A percentile compares a stretch with the other conserved stretches of the same genome.
phyloP scores from a whole-genome alignment of 2,329 filamentous ascomycete genomes.

The Diaporthe sp. region DNA sequence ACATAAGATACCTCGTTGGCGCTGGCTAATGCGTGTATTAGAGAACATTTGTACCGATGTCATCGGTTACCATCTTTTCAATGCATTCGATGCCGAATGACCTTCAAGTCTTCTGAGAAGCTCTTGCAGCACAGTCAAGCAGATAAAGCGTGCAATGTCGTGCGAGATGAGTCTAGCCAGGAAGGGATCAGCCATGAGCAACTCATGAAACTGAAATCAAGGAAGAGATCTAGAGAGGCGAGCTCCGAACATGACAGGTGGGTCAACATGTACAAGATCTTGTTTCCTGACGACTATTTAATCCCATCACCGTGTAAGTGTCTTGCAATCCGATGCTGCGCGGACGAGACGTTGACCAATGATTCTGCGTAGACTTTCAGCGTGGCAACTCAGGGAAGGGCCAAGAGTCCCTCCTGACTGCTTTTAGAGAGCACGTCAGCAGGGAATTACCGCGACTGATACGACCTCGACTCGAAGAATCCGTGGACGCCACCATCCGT shows the following conservation, averaged over 20 bases:
- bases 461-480: not conserved
- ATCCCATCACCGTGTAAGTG: not conserved
- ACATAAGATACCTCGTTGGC: not conserved
- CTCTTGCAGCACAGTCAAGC: not conserved
- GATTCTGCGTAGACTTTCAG: not conserved
- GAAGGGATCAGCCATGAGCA: constrained; percentile 1
- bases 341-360: no score
- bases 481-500: not conserved
- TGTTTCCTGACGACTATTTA: not conserved
- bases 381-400: not conserved
- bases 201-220: not conserved
- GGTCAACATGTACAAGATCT: not conserved
- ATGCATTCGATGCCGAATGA: not conserved
- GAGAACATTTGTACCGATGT: constrained; percentile 13
- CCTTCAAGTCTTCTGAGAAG: not conserved
- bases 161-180: not conserved
- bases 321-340: accelerated
- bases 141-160: not conserved
- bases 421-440: not conserved
- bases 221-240: not conserved
- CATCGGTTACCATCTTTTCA: not conserved
- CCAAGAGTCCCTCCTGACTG: not conserved
- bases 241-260: not conserved
- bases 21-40: not conserved
- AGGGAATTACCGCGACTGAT: constrained; percentile 3